Conservation (phyloP, 1,139 yeast species). For the Suhomyces bribrorum region DNA sequence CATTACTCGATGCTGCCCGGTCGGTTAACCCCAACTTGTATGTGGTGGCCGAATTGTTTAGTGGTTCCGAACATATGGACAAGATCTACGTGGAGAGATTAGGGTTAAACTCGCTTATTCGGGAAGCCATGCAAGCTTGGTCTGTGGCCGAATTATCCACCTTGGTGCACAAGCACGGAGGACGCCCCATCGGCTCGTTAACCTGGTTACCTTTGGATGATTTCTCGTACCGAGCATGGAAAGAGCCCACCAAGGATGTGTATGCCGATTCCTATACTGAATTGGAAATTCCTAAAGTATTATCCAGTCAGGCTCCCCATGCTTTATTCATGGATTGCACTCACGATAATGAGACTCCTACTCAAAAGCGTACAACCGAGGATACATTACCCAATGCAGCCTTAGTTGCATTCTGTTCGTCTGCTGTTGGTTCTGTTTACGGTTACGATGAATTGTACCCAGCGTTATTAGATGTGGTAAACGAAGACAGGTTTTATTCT, state of each 20-base stretch:
- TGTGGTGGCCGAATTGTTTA: slow-evolving; percentile 90
- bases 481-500: slow-evolving; percentile 67
- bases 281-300: slow-evolving; percentile 62
- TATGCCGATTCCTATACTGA: slow-evolving; percentile 50
- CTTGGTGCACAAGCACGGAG: slow-evolving; percentile 89
- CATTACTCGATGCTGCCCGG: slow-evolving; percentile 85
- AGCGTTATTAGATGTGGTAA: slow-evolving; percentile 74
- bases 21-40: slow-evolving; percentile 79
- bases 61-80: slow-evolving; percentile 91
- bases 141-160: slow-evolving; percentile 83
- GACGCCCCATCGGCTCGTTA: slow-evolving; percentile 91
- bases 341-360: slow-evolving; percentile 91
- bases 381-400: slow-evolving; percentile 96
- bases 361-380: slow-evolving; percentile 86
- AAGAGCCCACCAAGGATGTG: slow-evolving; percentile 35
- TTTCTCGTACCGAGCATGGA: slow-evolving; percentile 61
- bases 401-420: slow-evolving; percentile 85
- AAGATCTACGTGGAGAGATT: slow-evolving; percentile 85
- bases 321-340: slow-evolving; percentile 97
- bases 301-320: slow-evolving; percentile 74
- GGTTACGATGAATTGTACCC: slow-evolving; percentile 96
- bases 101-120: slow-evolving; percentile 82
- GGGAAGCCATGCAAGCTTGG: slow-evolving; percentile 99
- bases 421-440: slow-evolving; percentile 92
- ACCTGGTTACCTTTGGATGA: slow-evolving; percentile 74